Base-by-base conservation (phyloP, 169 alveolate species). In the Plasmodium berghei region DNA sequence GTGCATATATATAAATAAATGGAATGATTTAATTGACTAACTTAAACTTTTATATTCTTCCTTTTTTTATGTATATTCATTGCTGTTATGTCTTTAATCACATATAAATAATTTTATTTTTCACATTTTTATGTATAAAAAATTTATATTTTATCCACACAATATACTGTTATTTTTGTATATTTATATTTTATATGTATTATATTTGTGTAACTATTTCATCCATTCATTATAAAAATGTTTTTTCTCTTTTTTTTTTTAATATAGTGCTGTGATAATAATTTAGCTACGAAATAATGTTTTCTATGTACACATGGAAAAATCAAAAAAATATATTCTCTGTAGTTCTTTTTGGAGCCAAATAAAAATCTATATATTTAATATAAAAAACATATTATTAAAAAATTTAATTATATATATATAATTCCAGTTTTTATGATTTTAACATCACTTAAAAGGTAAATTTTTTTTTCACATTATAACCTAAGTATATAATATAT, bases 161-260 rank as follows among this genome's bases (percentile, higher is more conserved):
- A 48, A 48, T 48, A 16, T 52, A 16, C 59, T 6, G 5, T 52
- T 5, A 6, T 12, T 18, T 6, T 52, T 6, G 6, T 63, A 9
- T 63, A 12, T 63, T 9, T 63, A 12, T 22, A 49, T 71, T 71
- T 71, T 52, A 10, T 70, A 22, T 70, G 42, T 34, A 34, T 4
- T 34, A 34, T 8, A 34, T 34, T 34, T 0, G 5, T 34, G 42
- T 5, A 34, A 34, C 42, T 34, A 34, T 34, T 34, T 34, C 42
- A 34, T 4, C 42, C 42, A 34, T 34, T 34, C 8, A 8, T 34
- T 34, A 34, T 34, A 34, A 34, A 34, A 2, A 5, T 49, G 42
- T 71, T 59, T 52, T 58, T 70, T 54, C 26, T 34, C n/a, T 34
- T 71, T 49, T 54, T 71, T n/a, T 12, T n/a, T 48, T 48, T 14